Evolutionary conservation across 768 basidiomycete species (phyloP).

Genomic region (Tubosaeta sp.): DNA sequence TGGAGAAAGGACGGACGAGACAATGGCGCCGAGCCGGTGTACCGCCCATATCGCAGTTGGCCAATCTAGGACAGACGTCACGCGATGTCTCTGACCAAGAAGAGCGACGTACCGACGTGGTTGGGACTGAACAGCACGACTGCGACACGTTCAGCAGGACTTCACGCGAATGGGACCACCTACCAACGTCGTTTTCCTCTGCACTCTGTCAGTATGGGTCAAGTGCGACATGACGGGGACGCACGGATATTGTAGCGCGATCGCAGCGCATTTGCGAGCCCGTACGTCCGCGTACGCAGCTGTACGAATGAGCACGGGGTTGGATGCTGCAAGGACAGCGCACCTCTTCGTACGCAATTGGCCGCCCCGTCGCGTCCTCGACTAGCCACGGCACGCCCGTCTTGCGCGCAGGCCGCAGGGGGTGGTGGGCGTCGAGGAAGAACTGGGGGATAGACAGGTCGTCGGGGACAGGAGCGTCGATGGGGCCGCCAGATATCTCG

Average conservation of each 20-base stretch:
- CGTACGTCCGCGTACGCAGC: conserved; percentile 42
- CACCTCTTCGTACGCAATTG: conserved; percentile 46
- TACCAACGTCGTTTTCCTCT: conserved; percentile 55
- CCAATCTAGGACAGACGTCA: conserved; percentile 42
- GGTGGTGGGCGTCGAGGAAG: conserved; percentile 45
- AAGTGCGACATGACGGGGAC: conserved; percentile 4
- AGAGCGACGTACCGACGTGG: conserved; percentile 44
- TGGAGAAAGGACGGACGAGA: conserved; percentile 42
- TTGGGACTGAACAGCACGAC: conserved; percentile 66
- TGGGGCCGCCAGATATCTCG: conserved; percentile 25
- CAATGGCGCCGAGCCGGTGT: conserved; percentile 52
- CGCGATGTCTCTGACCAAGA: not conserved
- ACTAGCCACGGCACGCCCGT: conserved; percentile 51
- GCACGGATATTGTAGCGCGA: conserved; percentile 47
- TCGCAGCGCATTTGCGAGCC: conserved; percentile 52
- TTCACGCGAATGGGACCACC: conserved; percentile 7
- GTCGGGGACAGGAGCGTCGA: conserved; percentile 50
- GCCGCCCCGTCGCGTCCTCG: conserved; percentile 49
- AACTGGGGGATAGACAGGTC: conserved; percentile 65
- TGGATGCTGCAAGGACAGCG: conserved; percentile 6
- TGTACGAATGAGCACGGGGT: conserved; percentile 7
- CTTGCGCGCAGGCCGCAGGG: conserved; percentile 43
- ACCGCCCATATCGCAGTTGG: conserved; percentile 54
- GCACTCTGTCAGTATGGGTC: not conserved
- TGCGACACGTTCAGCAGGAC: conserved; percentile 20